Base-by-base conservation (phyloP, 345 rosid genomes). In the Firmiana major region DNA sequence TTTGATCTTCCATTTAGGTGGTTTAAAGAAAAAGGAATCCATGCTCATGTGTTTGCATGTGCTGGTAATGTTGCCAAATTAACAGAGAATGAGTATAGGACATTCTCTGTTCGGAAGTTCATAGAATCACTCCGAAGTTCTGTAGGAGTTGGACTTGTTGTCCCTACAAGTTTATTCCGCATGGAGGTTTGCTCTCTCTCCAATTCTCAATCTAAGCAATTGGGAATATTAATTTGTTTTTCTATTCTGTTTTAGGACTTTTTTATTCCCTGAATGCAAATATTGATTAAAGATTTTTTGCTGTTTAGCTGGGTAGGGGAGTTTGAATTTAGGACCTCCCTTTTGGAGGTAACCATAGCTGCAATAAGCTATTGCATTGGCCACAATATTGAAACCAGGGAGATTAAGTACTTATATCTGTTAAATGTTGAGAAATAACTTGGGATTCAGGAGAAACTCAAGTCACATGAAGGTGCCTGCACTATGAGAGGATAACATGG, bases 1-100 rank as follows among this genome's bases (percentile, higher is more conserved):
- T 91, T 94, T 86, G 94, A 94, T 84, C 85, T 94, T 69, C 98
- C 98, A 21, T 77, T 87, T 60, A 89, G 84, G 75, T 93, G 95
- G 97, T 85, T 87, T 51, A 89, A 84, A 82, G 91, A 89, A 75
- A 93, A 90, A 81, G 97, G 97, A 69, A 83, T 94, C 77, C 96
- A 94, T 70, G 98, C 94, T 7, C 98, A 94, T 81, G 69, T 83
- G 34, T 93, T 94, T 79, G 94, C 91, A 51, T 89, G 91, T 77
- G 94, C 95, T 24, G 98, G 98, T 69, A 94, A 89, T 74, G 74
- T 88, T 71, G 85, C 87, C 53, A 90, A 86, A 83, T 77, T 94
- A 78, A 82, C 97, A 3, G 91, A 93, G 83, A 89, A 90, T 49
- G 93, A 89, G 78, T 91, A 84, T 75, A 83, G 77, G 55, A 86